A percentile compares a stretch with the other conserved stretches of the same genome.
Conservation (phyloP, 371 early-diverging fungal species). For the Syncephalastrum contaminatum region DNA sequence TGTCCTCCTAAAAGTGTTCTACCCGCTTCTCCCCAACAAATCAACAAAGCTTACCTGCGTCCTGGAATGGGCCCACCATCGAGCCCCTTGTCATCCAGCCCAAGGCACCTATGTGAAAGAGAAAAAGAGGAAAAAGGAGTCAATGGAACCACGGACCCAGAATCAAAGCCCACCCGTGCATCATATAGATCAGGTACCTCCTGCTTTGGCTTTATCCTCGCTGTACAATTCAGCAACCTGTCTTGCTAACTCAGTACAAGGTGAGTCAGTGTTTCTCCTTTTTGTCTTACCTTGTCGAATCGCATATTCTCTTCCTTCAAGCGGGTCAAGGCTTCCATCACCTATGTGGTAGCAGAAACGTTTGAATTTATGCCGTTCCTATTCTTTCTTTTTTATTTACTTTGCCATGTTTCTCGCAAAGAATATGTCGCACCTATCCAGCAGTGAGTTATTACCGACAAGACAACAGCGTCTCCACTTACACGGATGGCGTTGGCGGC, state of each 20-base stretch:
- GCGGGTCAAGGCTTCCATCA: slow-evolving; percentile 61
- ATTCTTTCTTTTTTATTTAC: slow-evolving; percentile 24
- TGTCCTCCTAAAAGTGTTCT: slow-evolving; percentile 1
- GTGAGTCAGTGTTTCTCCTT: slow-evolving; percentile 4
- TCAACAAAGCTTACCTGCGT: slow-evolving; percentile 51
- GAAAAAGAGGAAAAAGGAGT: neutral
- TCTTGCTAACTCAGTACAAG: slow-evolving; percentile 3
- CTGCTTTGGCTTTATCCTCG: slow-evolving; percentile 85
- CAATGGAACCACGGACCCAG: neutral
- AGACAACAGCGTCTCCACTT: slow-evolving; percentile 2
- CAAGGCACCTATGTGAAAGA: slow-evolving; percentile 40
- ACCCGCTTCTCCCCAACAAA: neutral
- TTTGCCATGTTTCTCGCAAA: slow-evolving; percentile 82
- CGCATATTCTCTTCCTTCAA: slow-evolving; percentile 56
- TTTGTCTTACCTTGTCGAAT: slow-evolving; percentile 52
- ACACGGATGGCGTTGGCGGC: slow-evolving; percentile 73
- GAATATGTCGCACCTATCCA: slow-evolving; percentile 74
- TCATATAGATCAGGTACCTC: slow-evolving; percentile 31
- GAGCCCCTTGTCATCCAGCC: slow-evolving; percentile 89
- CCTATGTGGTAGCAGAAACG: slow-evolving; percentile 11
- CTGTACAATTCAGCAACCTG: slow-evolving; percentile 82
- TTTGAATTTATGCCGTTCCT: too few species aligned
- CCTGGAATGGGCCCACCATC: slow-evolving; percentile 92
- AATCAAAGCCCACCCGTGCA: neutral
- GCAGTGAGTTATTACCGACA: neutral